phyloP scores from a whole-genome alignment of 2,329 filamentous ascomycete genomes.

The Chrysoporthe deuterocubensis region DNA sequence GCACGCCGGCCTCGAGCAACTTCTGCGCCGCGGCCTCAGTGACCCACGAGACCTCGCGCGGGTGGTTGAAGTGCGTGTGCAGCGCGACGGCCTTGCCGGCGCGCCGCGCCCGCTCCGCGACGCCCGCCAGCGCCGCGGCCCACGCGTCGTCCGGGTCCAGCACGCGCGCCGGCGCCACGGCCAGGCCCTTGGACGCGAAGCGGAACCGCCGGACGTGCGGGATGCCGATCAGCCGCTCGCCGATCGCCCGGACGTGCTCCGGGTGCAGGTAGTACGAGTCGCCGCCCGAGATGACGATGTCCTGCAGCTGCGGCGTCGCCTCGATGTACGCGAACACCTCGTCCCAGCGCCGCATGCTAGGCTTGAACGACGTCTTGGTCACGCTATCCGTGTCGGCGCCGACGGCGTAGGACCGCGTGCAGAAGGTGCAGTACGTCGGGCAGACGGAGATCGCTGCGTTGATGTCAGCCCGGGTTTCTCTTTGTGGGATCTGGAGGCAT shows the following conservation, averaged over 20 bases:
- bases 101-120: conserved; percentile 54
- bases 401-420: conserved; percentile 64
- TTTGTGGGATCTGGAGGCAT: neutral
- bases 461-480: neutral
- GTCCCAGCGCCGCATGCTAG: conserved; percentile 53
- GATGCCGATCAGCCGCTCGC: conserved; percentile 58
- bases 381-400: conserved; percentile 59
- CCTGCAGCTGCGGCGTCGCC: conserved; percentile 51
- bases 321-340: conserved; percentile 61
- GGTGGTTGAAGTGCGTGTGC: conserved; percentile 70
- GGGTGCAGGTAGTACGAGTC: conserved; percentile 63
- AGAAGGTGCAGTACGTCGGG: conserved; percentile 66
- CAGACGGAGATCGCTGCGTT: conserved; percentile 61
- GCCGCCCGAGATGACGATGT: conserved; percentile 67
- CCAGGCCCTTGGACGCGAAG: conserved; percentile 65
- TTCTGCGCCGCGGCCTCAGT: conserved; percentile 54
- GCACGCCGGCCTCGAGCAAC: conserved; percentile 55
- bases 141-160: conserved; percentile 56
- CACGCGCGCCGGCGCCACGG: conserved; percentile 60
- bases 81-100: conserved; percentile 64
- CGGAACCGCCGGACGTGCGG: conserved; percentile 63
- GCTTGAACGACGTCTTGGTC: conserved; percentile 48
- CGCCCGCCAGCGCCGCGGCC: conserved; percentile 54
- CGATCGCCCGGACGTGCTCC: conserved; percentile 56
- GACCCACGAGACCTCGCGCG: conserved; percentile 65